Percentiles rank a stretch among this genome's conserved stretches.
Evolutionary conservation across 441 rosid species (phyloP).

Genomic region (Euphorbia schlechtendalii): DNA sequence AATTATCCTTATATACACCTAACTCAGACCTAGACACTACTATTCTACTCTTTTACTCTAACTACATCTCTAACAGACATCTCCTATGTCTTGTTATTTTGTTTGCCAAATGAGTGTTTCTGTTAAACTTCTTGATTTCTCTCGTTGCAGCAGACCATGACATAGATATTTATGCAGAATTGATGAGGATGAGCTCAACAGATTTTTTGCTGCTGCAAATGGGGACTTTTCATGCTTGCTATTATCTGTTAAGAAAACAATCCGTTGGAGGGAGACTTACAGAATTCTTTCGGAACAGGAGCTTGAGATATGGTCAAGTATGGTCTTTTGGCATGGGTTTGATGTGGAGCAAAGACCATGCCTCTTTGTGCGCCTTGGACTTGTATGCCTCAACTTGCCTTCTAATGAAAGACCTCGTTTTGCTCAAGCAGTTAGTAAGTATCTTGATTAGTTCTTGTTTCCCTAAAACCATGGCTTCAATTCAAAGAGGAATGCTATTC

Average conservation of each 20-base stretch:
- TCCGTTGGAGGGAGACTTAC: constrained; percentile 86
- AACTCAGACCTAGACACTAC: no score
- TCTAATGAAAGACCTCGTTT: constrained; percentile 71
- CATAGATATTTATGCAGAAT: constrained; percentile 55
- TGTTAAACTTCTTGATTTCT: constrained; percentile 20
- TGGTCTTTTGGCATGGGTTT: constrained; percentile 94
- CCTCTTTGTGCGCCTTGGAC: constrained; percentile 79
- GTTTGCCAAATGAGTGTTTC: constrained; percentile 3
- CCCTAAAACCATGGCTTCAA: constrained; percentile 1
- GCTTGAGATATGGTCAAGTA: constrained; percentile 67
- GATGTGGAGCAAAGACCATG: constrained; percentile 76
- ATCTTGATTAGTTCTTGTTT: constrained; percentile 4
- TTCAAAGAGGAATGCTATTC: background rate
- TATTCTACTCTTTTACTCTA: no score
- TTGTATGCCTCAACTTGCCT: constrained; percentile 62
- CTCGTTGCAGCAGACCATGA: constrained; percentile 28
- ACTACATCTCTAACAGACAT: no score
- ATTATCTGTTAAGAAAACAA: constrained; percentile 72
- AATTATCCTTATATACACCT: no score
- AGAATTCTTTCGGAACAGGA: constrained; percentile 71
- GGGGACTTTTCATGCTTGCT: constrained; percentile 63
- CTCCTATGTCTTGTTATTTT: no score
- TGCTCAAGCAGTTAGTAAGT: constrained; percentile 88
- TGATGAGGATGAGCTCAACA: constrained; percentile 64
- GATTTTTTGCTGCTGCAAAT: constrained; percentile 68